phyloP scores from a whole-genome alignment of 768 basidiomycete species.

The Serendipita sp. region DNA sequence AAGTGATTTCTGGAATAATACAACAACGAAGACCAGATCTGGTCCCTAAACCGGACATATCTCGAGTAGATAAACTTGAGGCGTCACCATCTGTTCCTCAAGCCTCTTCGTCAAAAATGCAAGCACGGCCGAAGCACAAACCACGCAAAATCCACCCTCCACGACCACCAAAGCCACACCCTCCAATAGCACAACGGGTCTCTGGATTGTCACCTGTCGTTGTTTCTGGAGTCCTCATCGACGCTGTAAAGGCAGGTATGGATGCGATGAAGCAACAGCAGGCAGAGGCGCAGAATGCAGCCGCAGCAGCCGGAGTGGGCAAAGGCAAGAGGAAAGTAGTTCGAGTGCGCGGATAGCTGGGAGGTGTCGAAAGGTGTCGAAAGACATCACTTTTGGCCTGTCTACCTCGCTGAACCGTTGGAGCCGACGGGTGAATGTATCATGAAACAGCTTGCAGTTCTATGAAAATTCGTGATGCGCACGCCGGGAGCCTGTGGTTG shows the following conservation, averaged over 20 bases:
- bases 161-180: slow-evolving; percentile 60
- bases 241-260: slow-evolving; percentile 77
- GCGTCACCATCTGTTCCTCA: slow-evolving; percentile 20
- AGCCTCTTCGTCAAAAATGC: slow-evolving; percentile 14
- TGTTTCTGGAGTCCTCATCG: slow-evolving; percentile 61
- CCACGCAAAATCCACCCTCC: slow-evolving; percentile 38
- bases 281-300: slow-evolving; percentile 16
- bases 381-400: too few relatives aligned
- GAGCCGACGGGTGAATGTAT: too few relatives aligned
- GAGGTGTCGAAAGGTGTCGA: too few relatives aligned
- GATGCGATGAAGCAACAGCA: slow-evolving; percentile 39
- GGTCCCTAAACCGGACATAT: slow-evolving; percentile 23
- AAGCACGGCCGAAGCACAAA: slow-evolving; percentile 24
- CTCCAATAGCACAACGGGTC: slow-evolving; percentile 54
- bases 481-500: too few relatives aligned
- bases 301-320: slow-evolving; percentile 20
- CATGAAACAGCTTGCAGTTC: too few relatives aligned
- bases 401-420: too few relatives aligned
- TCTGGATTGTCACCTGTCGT: slow-evolving; percentile 70
- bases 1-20: slow-evolving; percentile 57
- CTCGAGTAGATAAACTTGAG: slow-evolving; percentile 8
- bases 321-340: slow-evolving; percentile 75
- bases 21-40: slow-evolving; percentile 54
- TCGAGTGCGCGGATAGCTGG: slow-evolving; percentile 41
- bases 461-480: too few relatives aligned